Conservation (phyloP, 805 yeast genomes). For the Schizosaccharomyces osmophilus region DNA sequence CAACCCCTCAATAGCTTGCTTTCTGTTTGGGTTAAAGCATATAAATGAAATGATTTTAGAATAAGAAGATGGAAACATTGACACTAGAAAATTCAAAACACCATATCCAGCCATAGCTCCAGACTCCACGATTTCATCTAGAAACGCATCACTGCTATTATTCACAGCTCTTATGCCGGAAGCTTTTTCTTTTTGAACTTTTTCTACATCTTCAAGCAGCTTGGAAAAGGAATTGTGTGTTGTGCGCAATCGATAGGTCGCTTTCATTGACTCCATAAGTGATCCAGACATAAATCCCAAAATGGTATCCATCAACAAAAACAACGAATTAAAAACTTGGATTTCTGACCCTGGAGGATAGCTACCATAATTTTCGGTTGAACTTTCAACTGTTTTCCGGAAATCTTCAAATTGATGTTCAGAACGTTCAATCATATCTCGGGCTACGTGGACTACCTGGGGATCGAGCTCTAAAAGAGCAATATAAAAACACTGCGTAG, state of each 20-base stretch:
- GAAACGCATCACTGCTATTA: background rate
- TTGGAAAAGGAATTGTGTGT: background rate
- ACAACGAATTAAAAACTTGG: slow-evolving; percentile 11
- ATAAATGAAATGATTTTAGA: slow-evolving; percentile 79
- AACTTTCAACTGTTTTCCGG: background rate
- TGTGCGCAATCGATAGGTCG: background rate
- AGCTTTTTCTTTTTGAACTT: background rate
- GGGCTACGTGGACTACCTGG: too few species aligned
- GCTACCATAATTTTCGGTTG: background rate
- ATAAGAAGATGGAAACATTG: slow-evolving; percentile 76
- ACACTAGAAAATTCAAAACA: slow-evolving; percentile 66
- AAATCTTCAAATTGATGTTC: background rate
- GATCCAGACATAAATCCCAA: background rate
- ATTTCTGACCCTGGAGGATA: background rate
- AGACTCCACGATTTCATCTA: background rate
- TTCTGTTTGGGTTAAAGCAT: slow-evolving; percentile 75
- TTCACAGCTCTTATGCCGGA: background rate
- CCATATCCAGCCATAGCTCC: slow-evolving; percentile 35
- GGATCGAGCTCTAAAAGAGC: too few species aligned
- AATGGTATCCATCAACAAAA: slow-evolving; percentile 12
- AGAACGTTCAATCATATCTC: background rate
- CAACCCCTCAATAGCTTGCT: slow-evolving; percentile 55
- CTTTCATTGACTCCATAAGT: background rate
- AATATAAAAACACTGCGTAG: too few species aligned
- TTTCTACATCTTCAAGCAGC: background rate